Evolutionary conservation across 768 basidiomycete species (phyloP), one percentile per base, ranked within the genome.

Genomic region (Phylloporus rhodoxanthus): DNA sequence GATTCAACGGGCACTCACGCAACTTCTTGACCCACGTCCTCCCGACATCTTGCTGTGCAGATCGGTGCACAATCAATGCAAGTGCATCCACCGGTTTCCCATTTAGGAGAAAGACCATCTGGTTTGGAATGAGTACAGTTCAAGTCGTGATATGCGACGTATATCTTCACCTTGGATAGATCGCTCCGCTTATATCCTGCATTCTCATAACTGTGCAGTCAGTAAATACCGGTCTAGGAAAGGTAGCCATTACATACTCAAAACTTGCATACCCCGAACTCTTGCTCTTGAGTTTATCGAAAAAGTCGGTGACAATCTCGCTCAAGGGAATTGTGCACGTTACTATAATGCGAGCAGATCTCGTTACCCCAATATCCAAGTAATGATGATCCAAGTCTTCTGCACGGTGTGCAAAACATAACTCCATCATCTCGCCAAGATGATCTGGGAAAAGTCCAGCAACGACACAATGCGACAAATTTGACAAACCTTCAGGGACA

Each of bases 291-390:
- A 99, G 77, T 61, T 88, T 82, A 65, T 94, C 89, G 65, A 96
- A 98, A 66, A 99, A 98, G 68, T 92, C 83, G 2, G 89, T 91
- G 3, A 98, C 91, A 48, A 98, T 89, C 68, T 95, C 91, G 60
- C 85, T 85, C 55, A 98, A 70, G 19, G 95, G 95, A n/a, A 98
- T 63, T 2, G 73, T 77, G 60, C 90, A 94, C 11, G 81, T 86
- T 55, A 98, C 69, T 46, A 95, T 87, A 33, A 88, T 79, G 21
- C 91, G 82, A 8, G 85, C 71, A 6, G 66, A 67, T 20, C 50
- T 43, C 2, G 60, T 51, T n/a, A 34, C 45, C 19, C 70, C 67
- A n/a, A 70, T 66, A 46, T 95, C 91, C 17, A 97, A 75, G 62
- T 94, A 91, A 28, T 79, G 79, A 68, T 94, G 86, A 33, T 93